Conservation (phyloP, 2,329 filamentous ascomycete species). For the Alternaria sp. region DNA sequence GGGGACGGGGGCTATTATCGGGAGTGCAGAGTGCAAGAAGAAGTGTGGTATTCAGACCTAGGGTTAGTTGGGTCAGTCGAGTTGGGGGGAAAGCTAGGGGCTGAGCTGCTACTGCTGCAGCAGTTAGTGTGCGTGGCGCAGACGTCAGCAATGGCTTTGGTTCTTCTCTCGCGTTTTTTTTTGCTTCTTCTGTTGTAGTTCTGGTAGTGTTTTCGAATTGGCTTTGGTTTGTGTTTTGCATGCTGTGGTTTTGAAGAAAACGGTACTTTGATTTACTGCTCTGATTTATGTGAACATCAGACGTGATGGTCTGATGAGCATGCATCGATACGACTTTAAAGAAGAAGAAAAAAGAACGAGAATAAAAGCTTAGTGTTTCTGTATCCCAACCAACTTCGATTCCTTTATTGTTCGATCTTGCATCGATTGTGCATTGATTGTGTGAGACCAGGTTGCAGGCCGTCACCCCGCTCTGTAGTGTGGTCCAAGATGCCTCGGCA, state of each 20-base stretch:
- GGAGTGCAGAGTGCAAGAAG: conserved; percentile 53
- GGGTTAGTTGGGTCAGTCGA: not conserved
- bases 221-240: not conserved
- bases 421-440: not conserved
- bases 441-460: not conserved
- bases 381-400: not conserved
- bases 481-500: conserved; percentile 4
- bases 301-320: not conserved
- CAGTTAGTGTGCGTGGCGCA: conserved; percentile 4
- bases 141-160: not conserved
- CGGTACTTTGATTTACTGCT: not conserved
- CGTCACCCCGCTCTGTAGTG: conserved; percentile 6
- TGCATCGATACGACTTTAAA: not conserved
- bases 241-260: not conserved
- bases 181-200: not conserved
- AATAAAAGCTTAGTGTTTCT: conserved; percentile 1
- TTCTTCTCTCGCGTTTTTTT: not conserved
- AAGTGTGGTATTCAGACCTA: conserved; percentile 41
- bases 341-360: not conserved
- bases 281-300: not conserved
- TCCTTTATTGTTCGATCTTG: conserved; percentile 2
- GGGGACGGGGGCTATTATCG: conserved; percentile 56
- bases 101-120: conserved; percentile 1
- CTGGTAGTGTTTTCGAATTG: not conserved
- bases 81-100: not conserved